Evolutionary conservation across 805 yeast species (phyloP).

Genomic region (Wickerhamomyces subpelliculosus): DNA sequence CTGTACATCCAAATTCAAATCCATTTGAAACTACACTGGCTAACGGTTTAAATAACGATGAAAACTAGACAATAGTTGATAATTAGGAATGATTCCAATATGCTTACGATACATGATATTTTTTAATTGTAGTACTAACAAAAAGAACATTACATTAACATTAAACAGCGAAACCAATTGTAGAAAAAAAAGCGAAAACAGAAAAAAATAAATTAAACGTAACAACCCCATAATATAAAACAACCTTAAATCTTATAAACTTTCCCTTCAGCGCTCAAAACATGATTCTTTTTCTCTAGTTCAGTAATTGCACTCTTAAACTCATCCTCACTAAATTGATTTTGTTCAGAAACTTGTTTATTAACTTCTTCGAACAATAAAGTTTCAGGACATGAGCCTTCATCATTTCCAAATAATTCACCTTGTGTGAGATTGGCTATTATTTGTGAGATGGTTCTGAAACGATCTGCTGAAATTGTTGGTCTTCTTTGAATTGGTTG

Average conservation of each 20-base stretch:
- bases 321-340: slow-evolving; percentile 37
- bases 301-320: slow-evolving; percentile 35
- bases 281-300: slow-evolving; percentile 37
- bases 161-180: background rate
- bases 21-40: slow-evolving; percentile 22
- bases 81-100: too few relatives aligned
- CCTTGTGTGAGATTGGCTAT: slow-evolving; percentile 41
- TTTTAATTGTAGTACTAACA: too few relatives aligned
- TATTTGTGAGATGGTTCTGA: slow-evolving; percentile 36
- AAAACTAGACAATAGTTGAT: too few relatives aligned
- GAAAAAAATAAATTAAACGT: slow-evolving; percentile 1
- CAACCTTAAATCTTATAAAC: slow-evolving; percentile 37
- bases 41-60: slow-evolving; percentile 6
- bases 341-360: slow-evolving; percentile 38
- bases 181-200: background rate
- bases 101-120: too few relatives aligned
- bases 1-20: slow-evolving; percentile 5
- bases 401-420: slow-evolving; percentile 36
- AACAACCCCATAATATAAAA: too few relatives aligned
- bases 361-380: slow-evolving; percentile 35
- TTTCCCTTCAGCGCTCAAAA: slow-evolving; percentile 42
- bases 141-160: too few relatives aligned
- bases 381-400: slow-evolving; percentile 35
- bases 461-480: slow-evolving; percentile 43
- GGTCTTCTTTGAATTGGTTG: slow-evolving; percentile 14